Conservation (phyloP, 306 rosid species). For the Ormosia emarginata region DNA sequence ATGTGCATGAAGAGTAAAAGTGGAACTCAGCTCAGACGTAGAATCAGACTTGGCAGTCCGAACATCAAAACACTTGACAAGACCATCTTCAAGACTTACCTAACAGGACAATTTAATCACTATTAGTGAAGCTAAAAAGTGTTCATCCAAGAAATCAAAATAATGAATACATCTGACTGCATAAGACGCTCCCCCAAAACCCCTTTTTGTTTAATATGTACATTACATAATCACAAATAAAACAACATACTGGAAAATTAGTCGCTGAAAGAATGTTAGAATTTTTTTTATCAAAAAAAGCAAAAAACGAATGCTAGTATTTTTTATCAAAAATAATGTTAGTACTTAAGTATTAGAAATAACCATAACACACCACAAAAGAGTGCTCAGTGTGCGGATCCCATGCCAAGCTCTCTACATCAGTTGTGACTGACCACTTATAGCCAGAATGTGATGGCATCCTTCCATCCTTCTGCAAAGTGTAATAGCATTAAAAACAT, state of each 20-base stretch:
- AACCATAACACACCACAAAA: conserved; percentile 65
- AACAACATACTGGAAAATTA: not conserved
- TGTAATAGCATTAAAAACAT: conserved; percentile 17
- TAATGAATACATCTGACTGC: not conserved
- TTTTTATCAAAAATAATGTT: not conserved
- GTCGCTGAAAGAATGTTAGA: not conserved
- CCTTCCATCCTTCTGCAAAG: conserved; percentile 85
- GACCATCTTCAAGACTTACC: conserved; percentile 96
- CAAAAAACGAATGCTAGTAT: not conserved
- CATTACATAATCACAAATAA: not conserved
- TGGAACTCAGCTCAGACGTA: conserved; percentile 48
- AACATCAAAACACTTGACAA: conserved; percentile 77
- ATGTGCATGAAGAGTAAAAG: conserved; percentile 90
- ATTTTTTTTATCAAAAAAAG: not conserved
- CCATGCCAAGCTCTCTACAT: conserved; percentile 96
- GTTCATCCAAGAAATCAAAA: not conserved
- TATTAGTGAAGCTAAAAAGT: not conserved
- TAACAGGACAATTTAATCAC: conserved; percentile 29
- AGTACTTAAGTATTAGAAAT: conserved; percentile 6
- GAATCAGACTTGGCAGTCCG: conserved; percentile 58
- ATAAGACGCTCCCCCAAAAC: not conserved
- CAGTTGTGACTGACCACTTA: conserved; percentile 72
- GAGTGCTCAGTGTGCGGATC: conserved; percentile 82
- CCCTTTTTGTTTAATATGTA: not conserved
- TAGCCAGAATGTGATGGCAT: conserved; percentile 78